Conservation (phyloP, 23 red algal genomes). For the Gracilariopsis chorda region DNA sequence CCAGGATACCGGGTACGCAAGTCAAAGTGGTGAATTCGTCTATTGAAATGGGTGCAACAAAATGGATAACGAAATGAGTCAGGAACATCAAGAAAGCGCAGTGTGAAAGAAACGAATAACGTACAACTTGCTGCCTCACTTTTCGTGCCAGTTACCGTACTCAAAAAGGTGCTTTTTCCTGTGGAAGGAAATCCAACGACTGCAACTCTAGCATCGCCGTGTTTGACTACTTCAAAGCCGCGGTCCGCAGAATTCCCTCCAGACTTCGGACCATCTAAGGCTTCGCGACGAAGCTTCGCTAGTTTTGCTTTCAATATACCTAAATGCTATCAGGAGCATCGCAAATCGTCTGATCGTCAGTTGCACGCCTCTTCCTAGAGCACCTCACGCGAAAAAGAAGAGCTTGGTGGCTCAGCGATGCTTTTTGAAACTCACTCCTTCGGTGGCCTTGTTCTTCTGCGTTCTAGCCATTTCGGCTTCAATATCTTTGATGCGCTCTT, state of each 20-base stretch:
- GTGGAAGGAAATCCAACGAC: constrained; percentile 95
- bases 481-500: constrained; percentile 95
- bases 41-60: not conserved
- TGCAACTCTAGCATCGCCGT: constrained; percentile 94
- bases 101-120: not conserved
- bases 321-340: constrained; percentile 53
- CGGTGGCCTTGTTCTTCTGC: constrained; percentile 99
- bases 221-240: constrained; percentile 92
- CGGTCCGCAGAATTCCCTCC: constrained; percentile 74
- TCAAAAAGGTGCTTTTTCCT: constrained; percentile 96
- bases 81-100: not conserved
- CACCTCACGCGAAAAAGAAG: too few species aligned
- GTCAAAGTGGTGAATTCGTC: constrained; percentile 98
- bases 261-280: constrained; percentile 79
- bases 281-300: constrained; percentile 86
- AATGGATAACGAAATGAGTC: not conserved
- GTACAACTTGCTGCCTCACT: constrained; percentile 86
- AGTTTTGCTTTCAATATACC: constrained; percentile 96
- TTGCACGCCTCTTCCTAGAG: not conserved
- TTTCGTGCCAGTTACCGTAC: constrained; percentile 86
- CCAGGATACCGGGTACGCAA: constrained; percentile 84
- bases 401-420: too few species aligned
- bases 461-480: constrained; percentile 90
- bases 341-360: not conserved
- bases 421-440: constrained; percentile 36